A percentile compares a stretch with the other conserved stretches of the same genome.
phyloP scores from a whole-genome alignment of 257 asterid genomes.

The Scutellaria minor region DNA sequence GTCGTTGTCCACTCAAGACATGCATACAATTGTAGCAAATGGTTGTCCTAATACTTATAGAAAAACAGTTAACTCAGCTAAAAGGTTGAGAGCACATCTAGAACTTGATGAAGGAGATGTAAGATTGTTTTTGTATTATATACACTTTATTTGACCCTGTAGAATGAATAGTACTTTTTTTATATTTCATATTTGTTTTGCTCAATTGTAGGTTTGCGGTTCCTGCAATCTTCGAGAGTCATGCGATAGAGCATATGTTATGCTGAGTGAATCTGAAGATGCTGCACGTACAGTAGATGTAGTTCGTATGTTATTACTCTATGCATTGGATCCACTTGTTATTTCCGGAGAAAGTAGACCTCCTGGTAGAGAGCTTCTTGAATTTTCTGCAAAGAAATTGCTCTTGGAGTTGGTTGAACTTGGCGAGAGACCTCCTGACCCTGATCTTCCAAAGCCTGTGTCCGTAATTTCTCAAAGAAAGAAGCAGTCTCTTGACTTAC shows the following conservation, averaged over 20 bases:
- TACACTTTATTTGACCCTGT: slow-evolving; percentile 18
- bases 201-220: slow-evolving; percentile 70
- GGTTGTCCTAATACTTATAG: slow-evolving; percentile 82
- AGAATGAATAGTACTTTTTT: not conserved
- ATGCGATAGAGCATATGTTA: slow-evolving; percentile 80
- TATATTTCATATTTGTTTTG: slow-evolving; percentile 19
- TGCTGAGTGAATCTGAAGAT: slow-evolving; percentile 63
- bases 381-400: slow-evolving; percentile 77
- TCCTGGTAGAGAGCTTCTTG: slow-evolving; percentile 62
- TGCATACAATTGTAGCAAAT: slow-evolving; percentile 69
- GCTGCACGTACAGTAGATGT: slow-evolving; percentile 83
- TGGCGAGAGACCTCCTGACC: slow-evolving; percentile 63
- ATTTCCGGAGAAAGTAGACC: slow-evolving; percentile 55
- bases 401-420: slow-evolving; percentile 70
- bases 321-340: slow-evolving; percentile 75
- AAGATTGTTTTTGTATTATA: slow-evolving; percentile 33
- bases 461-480: slow-evolving; percentile 41
- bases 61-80: slow-evolving; percentile 85
- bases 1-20: slow-evolving; percentile 65
- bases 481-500: slow-evolving; percentile 42
- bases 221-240: slow-evolving; percentile 81
- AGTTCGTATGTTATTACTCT: slow-evolving; percentile 65
- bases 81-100: slow-evolving; percentile 81
- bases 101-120: slow-evolving; percentile 85
- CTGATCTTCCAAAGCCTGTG: slow-evolving; percentile 59